A percentile compares a stretch with the other conserved stretches of the same genome.
Conservation (phyloP, 73 alveolate species). For the Effrenium voratum region DNA sequence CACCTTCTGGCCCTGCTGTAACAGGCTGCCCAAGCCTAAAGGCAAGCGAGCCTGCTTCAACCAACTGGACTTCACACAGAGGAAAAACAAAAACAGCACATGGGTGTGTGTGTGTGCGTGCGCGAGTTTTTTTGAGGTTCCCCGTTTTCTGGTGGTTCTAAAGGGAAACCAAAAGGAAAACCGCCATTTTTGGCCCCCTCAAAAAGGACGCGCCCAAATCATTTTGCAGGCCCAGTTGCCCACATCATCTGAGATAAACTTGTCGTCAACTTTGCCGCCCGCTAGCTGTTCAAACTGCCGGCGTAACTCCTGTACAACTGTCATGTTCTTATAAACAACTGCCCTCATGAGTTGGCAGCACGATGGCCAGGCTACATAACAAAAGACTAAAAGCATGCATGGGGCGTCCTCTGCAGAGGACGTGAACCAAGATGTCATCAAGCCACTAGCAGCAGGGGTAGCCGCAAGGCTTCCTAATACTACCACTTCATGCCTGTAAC, state of each 20-base stretch:
- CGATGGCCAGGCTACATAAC: not conserved
- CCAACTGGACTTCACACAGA: not conserved
- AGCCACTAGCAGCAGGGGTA: no score
- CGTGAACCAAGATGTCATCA: conserved; percentile 79
- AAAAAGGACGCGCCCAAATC: no score
- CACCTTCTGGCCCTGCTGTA: conserved; percentile 79
- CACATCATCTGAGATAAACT: conserved; percentile 53
- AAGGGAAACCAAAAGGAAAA: no score
- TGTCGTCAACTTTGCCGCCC: conserved; percentile 46
- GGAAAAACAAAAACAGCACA: not conserved
- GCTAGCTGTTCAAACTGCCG: conserved; percentile 69
- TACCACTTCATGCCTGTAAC: no score
- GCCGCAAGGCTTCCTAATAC: no score
- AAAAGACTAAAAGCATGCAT: not conserved
- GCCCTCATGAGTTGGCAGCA: no score
- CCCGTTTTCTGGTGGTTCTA: no score
- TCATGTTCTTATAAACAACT: not conserved
- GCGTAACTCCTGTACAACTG: conserved; percentile 42
- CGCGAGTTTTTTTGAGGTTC: no score
- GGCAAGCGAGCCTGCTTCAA: not conserved
- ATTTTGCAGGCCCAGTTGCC: conserved; percentile 49
- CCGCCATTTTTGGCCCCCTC: no score
- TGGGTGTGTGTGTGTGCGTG: no score
- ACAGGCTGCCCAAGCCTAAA: conserved; percentile 49
- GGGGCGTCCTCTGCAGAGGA: conserved; percentile 65